phyloP scores from a whole-genome alignment of 176 grass and related monocot species.

The Metroxylon sagu region DNA sequence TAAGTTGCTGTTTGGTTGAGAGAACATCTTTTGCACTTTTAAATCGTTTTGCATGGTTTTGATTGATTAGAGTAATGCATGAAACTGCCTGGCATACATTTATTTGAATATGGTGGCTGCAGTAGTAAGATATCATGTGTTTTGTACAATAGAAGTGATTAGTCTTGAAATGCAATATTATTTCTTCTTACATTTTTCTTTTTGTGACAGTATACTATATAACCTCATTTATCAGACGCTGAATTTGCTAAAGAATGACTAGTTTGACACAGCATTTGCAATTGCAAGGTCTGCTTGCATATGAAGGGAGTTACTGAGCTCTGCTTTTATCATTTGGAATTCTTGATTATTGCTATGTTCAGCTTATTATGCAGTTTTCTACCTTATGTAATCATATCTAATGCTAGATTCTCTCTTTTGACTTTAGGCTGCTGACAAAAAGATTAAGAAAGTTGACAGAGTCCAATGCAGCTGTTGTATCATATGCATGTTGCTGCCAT shows the following conservation, averaged over 20 bases:
- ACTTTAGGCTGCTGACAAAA: conserved; percentile 39
- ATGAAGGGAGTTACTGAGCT: conserved; percentile 38
- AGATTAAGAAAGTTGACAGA: conserved; percentile 36
- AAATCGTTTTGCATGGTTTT: too few relatives aligned
- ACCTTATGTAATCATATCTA: neutral
- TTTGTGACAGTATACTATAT: conserved; percentile 32
- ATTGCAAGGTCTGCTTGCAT: conserved; percentile 59
- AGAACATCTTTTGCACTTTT: too few relatives aligned
- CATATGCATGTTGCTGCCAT: conserved; percentile 39
- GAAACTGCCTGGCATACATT: too few relatives aligned
- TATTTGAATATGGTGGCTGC: too few relatives aligned
- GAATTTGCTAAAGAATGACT: conserved; percentile 43
- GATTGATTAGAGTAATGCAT: too few relatives aligned
- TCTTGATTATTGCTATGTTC: neutral
- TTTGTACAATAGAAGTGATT: too few relatives aligned
- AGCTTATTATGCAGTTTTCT: neutral
- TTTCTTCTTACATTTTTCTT: neutral
- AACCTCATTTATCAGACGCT: conserved; percentile 42
- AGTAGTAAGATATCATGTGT: too few relatives aligned
- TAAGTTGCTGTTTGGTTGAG: too few relatives aligned
- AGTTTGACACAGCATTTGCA: conserved; percentile 54
- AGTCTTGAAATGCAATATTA: neutral
- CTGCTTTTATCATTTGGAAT: neutral
- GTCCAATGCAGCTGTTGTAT: conserved; percentile 29
- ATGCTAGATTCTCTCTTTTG: conserved; percentile 5